Percentiles rank a stretch among this genome's conserved stretches.
Evolutionary conservation across 768 basidiomycete species (phyloP).

Genomic region (Macrocybe gigantea): DNA sequence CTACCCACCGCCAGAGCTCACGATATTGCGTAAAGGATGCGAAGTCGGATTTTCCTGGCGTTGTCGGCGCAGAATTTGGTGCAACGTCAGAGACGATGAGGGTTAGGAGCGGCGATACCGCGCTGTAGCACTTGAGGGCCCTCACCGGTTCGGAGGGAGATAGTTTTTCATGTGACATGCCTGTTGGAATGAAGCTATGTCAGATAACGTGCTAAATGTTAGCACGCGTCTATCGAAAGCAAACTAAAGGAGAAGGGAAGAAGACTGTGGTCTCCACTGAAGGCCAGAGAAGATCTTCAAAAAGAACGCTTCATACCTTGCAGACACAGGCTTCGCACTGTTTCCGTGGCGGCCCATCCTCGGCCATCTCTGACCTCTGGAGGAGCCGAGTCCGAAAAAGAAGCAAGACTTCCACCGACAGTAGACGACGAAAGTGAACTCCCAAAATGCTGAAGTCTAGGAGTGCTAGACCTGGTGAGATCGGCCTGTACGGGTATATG

Average conservation of each 20-base stretch:
- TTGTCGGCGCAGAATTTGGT: constrained; percentile 15
- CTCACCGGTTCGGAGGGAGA: constrained; percentile 37
- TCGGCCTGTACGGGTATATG: constrained; percentile 41
- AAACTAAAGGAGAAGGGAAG: background rate
- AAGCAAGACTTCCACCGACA: constrained; percentile 42
- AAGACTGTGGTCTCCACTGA: background rate
- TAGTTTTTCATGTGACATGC: constrained; percentile 70
- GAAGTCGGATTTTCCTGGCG: constrained; percentile 33
- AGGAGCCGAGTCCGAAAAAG: constrained; percentile 31
- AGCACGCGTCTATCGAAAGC: background rate
- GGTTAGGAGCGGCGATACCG: constrained; percentile 47
- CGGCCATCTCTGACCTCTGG: constrained; percentile 63
- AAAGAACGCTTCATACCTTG: constrained; percentile 48
- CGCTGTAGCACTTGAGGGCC: constrained; percentile 54
- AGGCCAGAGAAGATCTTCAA: background rate
- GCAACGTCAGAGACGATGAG: constrained; percentile 42
- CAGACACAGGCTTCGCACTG: constrained; percentile 70
- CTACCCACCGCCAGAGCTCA: constrained; percentile 85
- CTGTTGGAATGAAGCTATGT: constrained; percentile 29
- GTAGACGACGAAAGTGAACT: constrained; percentile 39
- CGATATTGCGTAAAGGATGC: constrained; percentile 62
- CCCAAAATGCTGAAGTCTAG: constrained; percentile 28
- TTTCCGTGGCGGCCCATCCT: constrained; percentile 69
- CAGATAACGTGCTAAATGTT: background rate
- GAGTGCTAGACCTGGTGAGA: constrained; percentile 33